Conservation (phyloP, 2,329 filamentous ascomycete species). For the Talaromyces sp. region DNA sequence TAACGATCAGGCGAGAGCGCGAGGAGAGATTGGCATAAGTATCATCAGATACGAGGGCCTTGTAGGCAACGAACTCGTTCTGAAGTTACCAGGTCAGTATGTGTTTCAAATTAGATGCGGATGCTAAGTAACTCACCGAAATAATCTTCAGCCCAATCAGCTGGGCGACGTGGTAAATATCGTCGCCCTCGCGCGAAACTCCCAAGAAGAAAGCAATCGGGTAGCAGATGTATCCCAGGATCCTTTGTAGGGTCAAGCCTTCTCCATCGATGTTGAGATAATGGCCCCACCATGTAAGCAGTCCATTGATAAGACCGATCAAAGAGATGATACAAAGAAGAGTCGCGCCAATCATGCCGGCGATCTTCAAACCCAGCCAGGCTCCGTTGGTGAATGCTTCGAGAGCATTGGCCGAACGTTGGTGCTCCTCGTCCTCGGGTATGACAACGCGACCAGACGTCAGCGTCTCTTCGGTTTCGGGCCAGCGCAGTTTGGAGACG, state of each 20-base stretch:
- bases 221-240: conserved; percentile 72
- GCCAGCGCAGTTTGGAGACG: conserved; percentile 82
- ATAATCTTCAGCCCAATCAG: conserved; percentile 83
- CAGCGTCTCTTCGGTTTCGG: conserved; percentile 78
- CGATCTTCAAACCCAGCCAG: conserved; percentile 82
- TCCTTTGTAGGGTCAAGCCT: conserved; percentile 65
- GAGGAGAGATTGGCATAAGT: conserved; percentile 56
- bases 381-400: conserved; percentile 81
- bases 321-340: conserved; percentile 80
- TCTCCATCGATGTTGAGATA: conserved; percentile 70
- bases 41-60: conserved; percentile 45
- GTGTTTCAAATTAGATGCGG: not conserved
- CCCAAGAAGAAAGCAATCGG: conserved; percentile 76
- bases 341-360: conserved; percentile 71
- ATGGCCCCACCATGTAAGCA: conserved; percentile 76
- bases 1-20: conserved; percentile 74
- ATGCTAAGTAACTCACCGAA: conserved; percentile 38
- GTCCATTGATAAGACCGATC: conserved; percentile 65
- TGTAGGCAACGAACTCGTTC: conserved; percentile 77
- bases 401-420: conserved; percentile 67
- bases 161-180: conserved; percentile 66
- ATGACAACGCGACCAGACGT: conserved; percentile 77
- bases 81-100: conserved; percentile 13
- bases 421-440: conserved; percentile 70
- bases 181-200: conserved; percentile 57